Conservation (phyloP, 441 rosid species). For the Populus trichocarpa region DNA sequence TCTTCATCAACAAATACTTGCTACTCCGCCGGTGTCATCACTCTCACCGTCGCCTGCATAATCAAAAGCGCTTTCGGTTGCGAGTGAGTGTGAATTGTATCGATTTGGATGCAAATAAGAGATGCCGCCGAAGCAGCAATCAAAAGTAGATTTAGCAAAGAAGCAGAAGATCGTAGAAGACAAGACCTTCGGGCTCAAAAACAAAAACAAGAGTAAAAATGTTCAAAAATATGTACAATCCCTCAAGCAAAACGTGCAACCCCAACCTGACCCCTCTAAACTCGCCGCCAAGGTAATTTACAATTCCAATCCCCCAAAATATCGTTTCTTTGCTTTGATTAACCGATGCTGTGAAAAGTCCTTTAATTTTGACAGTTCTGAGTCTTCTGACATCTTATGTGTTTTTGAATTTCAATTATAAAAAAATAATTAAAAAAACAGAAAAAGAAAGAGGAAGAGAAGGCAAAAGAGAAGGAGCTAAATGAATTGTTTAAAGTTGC, state of each 20-base stretch:
- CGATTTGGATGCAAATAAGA: conserved; percentile 18
- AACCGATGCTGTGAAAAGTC: background rate
- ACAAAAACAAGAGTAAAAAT: conserved; percentile 94
- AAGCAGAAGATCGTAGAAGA: conserved; percentile 94
- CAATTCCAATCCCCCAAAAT: background rate
- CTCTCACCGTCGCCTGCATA: background rate
- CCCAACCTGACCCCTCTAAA: conserved; percentile 63
- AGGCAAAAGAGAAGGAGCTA: conserved; percentile 83
- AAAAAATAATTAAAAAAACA: conserved; percentile 20
- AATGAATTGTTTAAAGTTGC: conserved; percentile 89
- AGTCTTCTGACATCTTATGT: too few species aligned
- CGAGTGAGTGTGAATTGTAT: background rate
- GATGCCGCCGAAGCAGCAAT: conserved; percentile 89
- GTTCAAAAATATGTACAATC: conserved; percentile 90
- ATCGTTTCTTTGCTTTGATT: background rate
- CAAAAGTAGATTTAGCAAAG: conserved; percentile 84
- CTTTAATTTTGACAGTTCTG: background rate
- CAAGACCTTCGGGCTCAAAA: conserved; percentile 93
- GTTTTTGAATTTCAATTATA: background rate
- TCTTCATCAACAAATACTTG: background rate
- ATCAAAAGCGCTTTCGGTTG: background rate
- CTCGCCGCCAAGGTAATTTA: conserved; percentile 63
- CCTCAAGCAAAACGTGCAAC: conserved; percentile 81
- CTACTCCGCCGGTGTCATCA: background rate
- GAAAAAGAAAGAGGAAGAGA: conserved; percentile 95